Evolutionary conservation across 768 basidiomycete species (phyloP), one percentile per base, ranked within the genome.

Genomic region (Serendipita sp.): DNA sequence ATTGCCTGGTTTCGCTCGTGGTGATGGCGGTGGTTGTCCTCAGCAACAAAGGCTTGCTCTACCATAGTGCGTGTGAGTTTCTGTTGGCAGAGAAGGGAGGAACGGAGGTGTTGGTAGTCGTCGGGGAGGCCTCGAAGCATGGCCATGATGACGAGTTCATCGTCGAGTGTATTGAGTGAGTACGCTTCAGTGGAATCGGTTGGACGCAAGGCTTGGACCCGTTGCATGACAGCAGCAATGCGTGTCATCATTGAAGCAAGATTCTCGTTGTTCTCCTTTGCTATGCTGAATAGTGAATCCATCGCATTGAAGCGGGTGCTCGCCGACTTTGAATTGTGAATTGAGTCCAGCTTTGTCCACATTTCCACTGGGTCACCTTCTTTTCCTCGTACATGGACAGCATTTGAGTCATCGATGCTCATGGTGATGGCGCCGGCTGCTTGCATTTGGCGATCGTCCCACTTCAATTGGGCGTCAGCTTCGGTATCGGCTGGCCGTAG

Each of bases 221-320:
- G 63, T 15, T 64, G 64, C 66, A 65, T 65, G 48, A 63, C 53
- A 44, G 55, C 50, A 15, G 58, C 50, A 34, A 63, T 62, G 55
- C 64, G 23, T 13, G 40, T 64, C 8, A 45, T 40, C 27, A 68
- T 46, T 13, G 67, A 18, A 23, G 62, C 23, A 33, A 68, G 64
- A 64, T 37, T 45, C 44, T 67, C 64, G 36, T 64, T 44, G n/a
- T 68, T 53, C n/a, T 55, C 55, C 55, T 68, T 67, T 43, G 10
- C 40, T 62, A 67, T 68, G 31, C 27, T 44, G 29, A 68, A 64
- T 31, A 68, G 60, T 29, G 58, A 52, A 15, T 68, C 64, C 37
- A 63, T 64, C 46, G 67, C 66, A 40, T 64, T 68, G 44, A 68
- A 66, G 62, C 64, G 62, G 33, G 64, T 67, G 43, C 64, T 62